These are phyloP conservation scores for Butyriboletus loyo DNA, from an alignment of 768 basidiomycete species.

Conservation along the genomic window DNA sequence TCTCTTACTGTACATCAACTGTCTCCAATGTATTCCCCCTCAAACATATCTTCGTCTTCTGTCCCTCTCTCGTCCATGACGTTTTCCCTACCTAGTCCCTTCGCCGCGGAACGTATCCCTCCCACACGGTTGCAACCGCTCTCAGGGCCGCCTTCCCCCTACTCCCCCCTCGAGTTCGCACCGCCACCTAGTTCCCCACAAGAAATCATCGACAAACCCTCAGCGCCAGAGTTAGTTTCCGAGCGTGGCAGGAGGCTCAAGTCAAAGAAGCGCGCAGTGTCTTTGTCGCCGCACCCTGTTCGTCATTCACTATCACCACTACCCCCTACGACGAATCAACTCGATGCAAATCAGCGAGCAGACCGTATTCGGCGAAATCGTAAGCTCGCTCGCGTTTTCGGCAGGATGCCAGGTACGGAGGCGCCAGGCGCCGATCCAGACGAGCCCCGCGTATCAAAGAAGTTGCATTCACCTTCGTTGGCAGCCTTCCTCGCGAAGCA, in stretches of 20 bases:
- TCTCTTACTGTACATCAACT: not conserved
- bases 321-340: conserved; percentile 67
- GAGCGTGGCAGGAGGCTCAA: conserved; percentile 26
- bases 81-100: conserved; percentile 29
- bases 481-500: conserved; percentile 30
- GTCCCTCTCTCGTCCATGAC: conserved; percentile 26
- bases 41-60: conserved; percentile 14
- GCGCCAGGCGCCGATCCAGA: conserved; percentile 25
- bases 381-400: conserved; percentile 81
- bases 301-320: conserved; percentile 24
- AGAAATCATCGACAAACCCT: conserved; percentile 33
- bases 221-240: conserved; percentile 46
- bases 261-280: conserved; percentile 27
- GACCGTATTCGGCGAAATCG: conserved; percentile 70
- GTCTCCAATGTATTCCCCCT: conserved; percentile 8
- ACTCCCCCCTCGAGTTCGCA: conserved; percentile 32
- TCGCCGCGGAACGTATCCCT: conserved; percentile 7
- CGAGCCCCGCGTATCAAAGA: conserved; percentile 24
- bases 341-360: conserved; percentile 61
- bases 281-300: conserved; percentile 25
- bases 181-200: conserved; percentile 14
- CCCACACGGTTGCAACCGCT: conserved; percentile 11
- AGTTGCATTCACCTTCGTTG: conserved; percentile 23
- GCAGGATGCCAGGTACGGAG: conserved; percentile 56
- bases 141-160: conserved; percentile 27